Conservation (phyloP, 2,329 filamentous ascomycete genomes). For the Nothopassalora personata region DNA sequence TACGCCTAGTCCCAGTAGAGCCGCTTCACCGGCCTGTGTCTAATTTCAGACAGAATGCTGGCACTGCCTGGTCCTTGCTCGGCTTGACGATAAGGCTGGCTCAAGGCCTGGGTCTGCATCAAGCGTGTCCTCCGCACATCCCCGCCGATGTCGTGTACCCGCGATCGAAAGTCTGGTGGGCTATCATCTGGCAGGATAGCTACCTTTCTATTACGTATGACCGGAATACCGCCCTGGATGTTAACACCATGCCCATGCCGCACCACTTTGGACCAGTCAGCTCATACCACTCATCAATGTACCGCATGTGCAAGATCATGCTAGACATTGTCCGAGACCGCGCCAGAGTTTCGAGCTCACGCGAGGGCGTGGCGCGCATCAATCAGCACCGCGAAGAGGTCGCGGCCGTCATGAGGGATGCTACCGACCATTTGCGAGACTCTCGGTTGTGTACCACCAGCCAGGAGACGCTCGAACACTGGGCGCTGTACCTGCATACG, state of each 20-base stretch:
- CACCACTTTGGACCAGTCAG: constrained; percentile 39
- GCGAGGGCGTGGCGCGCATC: constrained; percentile 49
- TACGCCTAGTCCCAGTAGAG: constrained; percentile 11
- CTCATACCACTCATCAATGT: constrained; percentile 56
- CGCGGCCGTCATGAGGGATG: constrained; percentile 53
- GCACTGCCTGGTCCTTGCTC: constrained; percentile 57
- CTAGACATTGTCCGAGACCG: constrained; percentile 57
- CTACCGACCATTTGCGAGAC: constrained; percentile 53
- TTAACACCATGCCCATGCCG: constrained; percentile 40
- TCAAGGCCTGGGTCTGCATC: constrained; percentile 56
- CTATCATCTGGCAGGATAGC: constrained; percentile 60
- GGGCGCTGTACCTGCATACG: constrained; percentile 56
- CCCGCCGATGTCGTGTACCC: constrained; percentile 43
- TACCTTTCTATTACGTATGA: constrained; percentile 61
- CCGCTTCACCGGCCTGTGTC: constrained; percentile 31
- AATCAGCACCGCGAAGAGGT: constrained; percentile 54
- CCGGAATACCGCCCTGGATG: constrained; percentile 51
- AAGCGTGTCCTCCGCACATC: constrained; percentile 51
- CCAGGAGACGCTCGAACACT: constrained; percentile 54
- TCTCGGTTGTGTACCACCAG: constrained; percentile 44
- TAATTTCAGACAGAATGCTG: constrained; percentile 45
- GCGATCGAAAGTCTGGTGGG: constrained; percentile 47
- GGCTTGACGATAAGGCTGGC: constrained; percentile 57
- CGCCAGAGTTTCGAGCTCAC: constrained; percentile 48
- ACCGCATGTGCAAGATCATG: constrained; percentile 52